Evolutionary conservation across 1,284 basidiomycete species (phyloP), one percentile per base, ranked within the genome.

Genomic region (Cryptococcus jaspeensis): DNA sequence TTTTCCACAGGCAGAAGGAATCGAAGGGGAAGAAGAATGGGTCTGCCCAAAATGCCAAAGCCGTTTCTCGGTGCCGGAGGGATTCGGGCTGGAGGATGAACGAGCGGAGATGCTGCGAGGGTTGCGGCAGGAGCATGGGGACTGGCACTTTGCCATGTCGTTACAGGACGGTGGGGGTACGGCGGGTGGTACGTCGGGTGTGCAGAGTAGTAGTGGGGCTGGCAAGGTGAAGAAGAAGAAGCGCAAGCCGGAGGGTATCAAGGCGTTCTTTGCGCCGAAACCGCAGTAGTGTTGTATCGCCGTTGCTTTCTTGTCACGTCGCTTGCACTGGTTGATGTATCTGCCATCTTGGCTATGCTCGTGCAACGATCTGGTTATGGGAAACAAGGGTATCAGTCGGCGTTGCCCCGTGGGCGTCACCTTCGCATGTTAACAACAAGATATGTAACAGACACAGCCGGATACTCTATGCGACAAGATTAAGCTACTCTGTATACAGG

Each of bases 91-190:
- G 45, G 67, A 66, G 44, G 72, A 69, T 22, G 69, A 72, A 49
- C 62, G 61, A 61, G 70, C 72, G 36, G 73, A 77, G 46, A 88
- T 39, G 74, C 76, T 90, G 39, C 76, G 76, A 5, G 78, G 68
- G 53, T 72, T 87, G 50, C 83, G 81, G 55, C 75, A 82, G 65
- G 92, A 94, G 70, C 92, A 95, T 64, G 82, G 84, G 45, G 92
- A 95, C 76, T 93, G 85, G 73, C 92, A 95, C 74, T 85, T 91
- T 64, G 92, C 92, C 1, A 81, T 86, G 67, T 86, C 89, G 53
- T 72, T 94, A 48, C 83, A 85, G 57, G 65, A 74, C 37, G 71
- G 73, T 41, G 44, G 53, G 28, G 48, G 44, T 16, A 15, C 49
- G 5, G 20, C 40, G 25, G 41, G 51, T 38, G 45, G 4, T 8